A percentile compares a stretch with the other conserved stretches of the same genome.
Conservation (phyloP, 805 yeast species). For the Candida pseudoglaebosa region DNA sequence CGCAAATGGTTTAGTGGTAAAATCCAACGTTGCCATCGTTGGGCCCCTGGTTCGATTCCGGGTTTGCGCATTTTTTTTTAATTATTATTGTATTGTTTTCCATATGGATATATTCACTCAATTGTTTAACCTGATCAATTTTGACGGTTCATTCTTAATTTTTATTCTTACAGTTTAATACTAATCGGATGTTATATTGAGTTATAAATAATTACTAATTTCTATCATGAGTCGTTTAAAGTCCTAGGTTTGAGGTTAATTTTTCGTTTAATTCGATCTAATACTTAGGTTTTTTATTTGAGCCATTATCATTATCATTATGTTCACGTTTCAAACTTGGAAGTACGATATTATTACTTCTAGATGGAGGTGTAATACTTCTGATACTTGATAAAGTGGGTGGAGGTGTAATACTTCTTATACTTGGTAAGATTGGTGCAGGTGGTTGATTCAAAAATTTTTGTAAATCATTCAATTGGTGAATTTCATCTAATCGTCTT, state of each 20-base stretch:
- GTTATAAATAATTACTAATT: conserved; percentile 1
- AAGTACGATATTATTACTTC: conserved; percentile 7
- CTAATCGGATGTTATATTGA: not conserved
- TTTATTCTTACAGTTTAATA: not conserved
- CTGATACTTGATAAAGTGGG: conserved; percentile 6
- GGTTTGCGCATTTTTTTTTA: conserved; percentile 3
- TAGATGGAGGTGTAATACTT: conserved; percentile 4
- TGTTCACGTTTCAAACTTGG: conserved; percentile 22
- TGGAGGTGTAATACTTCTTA: conserved; percentile 4
- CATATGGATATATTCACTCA: no score
- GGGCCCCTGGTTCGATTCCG: conserved; percentile 5
- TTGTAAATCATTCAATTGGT: conserved; percentile 9
- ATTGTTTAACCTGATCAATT: no score
- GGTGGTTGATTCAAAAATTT: conserved; percentile 2
- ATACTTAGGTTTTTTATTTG: conserved; percentile 12
- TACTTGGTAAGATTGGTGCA: conserved; percentile 5
- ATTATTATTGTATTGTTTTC: not conserved
- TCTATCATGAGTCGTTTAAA: not conserved
- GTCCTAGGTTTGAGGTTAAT: not conserved
- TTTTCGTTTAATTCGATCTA: conserved; percentile 4
- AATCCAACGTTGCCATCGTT: conserved; percentile 6
- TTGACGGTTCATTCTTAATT: no score
- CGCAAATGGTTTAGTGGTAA: conserved; percentile 6
- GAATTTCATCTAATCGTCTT: conserved; percentile 43
- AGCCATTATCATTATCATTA: conserved; percentile 13